Conservation (phyloP, 805 yeast genomes). For the Starmerella sirachaensis region DNA sequence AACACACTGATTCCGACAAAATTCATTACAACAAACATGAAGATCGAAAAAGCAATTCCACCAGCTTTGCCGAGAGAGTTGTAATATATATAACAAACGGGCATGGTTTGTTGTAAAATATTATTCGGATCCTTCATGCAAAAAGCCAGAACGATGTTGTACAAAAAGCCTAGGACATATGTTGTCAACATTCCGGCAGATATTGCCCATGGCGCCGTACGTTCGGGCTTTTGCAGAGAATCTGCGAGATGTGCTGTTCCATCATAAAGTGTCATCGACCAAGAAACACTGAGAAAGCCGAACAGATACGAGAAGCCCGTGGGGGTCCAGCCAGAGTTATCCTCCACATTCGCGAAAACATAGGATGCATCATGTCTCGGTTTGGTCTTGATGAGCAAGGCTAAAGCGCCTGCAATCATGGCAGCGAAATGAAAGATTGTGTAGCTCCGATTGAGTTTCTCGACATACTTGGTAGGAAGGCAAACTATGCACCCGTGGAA, state of each 20-base stretch:
- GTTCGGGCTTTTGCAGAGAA: constrained; percentile 46
- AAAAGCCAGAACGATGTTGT: constrained; percentile 26
- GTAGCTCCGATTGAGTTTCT: constrained; percentile 39
- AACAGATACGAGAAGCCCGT: constrained; percentile 47
- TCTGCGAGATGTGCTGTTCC: constrained; percentile 64
- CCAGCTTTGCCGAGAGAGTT: constrained; percentile 53
- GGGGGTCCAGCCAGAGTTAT: constrained; percentile 39
- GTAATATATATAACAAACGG: constrained; percentile 52
- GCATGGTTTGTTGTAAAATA: constrained; percentile 29
- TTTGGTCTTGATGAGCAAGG: constrained; percentile 44
- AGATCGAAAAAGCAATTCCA: constrained; percentile 50
- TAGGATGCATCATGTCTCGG: constrained; percentile 34
- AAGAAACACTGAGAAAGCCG: constrained; percentile 34
- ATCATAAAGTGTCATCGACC: constrained; percentile 62
- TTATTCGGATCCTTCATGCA: constrained; percentile 24
- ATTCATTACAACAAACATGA: constrained; percentile 50
- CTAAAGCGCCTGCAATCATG: constrained; percentile 39
- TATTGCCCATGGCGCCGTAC: constrained; percentile 47
- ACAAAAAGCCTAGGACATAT: constrained; percentile 25
- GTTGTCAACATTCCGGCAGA: constrained; percentile 34
- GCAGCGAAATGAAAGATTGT: constrained; percentile 40
- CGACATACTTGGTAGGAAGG: constrained; percentile 38
- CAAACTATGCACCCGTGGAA: constrained; percentile 42
- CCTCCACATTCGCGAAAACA: constrained; percentile 38
- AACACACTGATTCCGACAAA: constrained; percentile 53